These are phyloP conservation scores for Fusarium haematococcum DNA, from an alignment of 2,329 filamentous ascomycete genomes.

Conservation along the genomic window DNA sequence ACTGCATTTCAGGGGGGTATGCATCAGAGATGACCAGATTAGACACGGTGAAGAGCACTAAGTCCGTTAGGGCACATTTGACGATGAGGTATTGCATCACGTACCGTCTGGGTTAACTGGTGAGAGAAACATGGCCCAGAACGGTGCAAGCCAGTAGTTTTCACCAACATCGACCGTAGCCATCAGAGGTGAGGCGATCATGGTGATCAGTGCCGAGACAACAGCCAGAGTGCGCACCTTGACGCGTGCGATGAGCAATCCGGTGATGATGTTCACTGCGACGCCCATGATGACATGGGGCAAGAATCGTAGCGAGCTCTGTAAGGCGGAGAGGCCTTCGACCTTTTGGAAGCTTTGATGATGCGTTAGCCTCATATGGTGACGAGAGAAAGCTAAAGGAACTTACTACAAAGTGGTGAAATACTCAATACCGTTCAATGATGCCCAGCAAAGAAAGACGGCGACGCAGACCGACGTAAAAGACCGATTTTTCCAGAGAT, in stretches of 20 bases:
- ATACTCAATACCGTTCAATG: conserved; percentile 60
- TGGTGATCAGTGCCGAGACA: conserved; percentile 56
- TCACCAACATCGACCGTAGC: conserved; percentile 60
- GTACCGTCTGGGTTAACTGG: conserved; percentile 58
- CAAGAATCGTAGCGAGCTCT: conserved; percentile 61
- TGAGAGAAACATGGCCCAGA: conserved; percentile 58
- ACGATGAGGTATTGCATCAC: background rate
- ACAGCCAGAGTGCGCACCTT: conserved; percentile 54
- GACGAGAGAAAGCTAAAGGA: accelerated
- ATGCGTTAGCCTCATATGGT: conserved; percentile 10
- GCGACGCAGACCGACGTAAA: conserved; percentile 68
- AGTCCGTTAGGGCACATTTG: background rate
- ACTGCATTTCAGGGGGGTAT: conserved; percentile 66
- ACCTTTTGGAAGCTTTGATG: conserved; percentile 60
- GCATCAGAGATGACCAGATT: conserved; percentile 66
- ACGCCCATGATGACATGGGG: conserved; percentile 60
- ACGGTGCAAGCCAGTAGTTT: conserved; percentile 63
- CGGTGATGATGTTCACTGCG: conserved; percentile 56
- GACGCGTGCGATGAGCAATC: conserved; percentile 54
- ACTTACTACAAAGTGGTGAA: conserved; percentile 61
- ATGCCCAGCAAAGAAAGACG: conserved; percentile 60
- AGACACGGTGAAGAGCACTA: conserved; percentile 66
- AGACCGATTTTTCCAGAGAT: conserved; percentile 65
- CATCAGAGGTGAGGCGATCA: conserved; percentile 65
- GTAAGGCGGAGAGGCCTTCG: conserved; percentile 57